A percentile compares a stretch with the other conserved stretches of the same genome.
Evolutionary conservation across 2,329 filamentous ascomycete genomes (phyloP).

Genomic region (Thermomyces lanuginosus): DNA sequence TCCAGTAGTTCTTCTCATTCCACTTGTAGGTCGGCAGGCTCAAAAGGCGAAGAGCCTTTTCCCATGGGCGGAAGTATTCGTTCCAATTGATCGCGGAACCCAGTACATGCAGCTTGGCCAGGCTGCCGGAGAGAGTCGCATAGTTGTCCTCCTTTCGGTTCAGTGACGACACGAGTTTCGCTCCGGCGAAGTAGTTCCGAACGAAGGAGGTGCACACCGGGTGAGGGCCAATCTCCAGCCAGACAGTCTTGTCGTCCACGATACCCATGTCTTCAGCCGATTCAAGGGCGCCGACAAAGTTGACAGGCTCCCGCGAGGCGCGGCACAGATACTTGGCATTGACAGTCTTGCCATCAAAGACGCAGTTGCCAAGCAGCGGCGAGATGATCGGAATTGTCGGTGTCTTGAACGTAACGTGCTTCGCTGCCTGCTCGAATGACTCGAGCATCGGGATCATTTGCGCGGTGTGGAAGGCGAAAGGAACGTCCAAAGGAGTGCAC

Average conservation of each 20-base stretch:
- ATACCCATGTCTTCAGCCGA: background rate
- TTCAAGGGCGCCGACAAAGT: slow-evolving; percentile 24
- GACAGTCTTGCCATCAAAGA: slow-evolving; percentile 15
- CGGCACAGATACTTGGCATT: slow-evolving; percentile 46
- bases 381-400: slow-evolving; percentile 30
- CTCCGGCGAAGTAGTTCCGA: background rate
- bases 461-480: slow-evolving; percentile 36
- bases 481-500: slow-evolving; percentile 40
- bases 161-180: background rate
- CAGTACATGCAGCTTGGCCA: background rate
- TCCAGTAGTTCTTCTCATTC: slow-evolving; percentile 57
- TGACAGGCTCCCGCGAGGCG: slow-evolving; percentile 51
- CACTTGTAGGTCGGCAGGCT: slow-evolving; percentile 49
- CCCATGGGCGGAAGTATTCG: slow-evolving; percentile 47
- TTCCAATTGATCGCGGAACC: slow-evolving; percentile 52
- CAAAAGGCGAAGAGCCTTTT: slow-evolving; percentile 7
- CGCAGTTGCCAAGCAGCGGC: slow-evolving; percentile 27
- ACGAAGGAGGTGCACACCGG: slow-evolving; percentile 2
- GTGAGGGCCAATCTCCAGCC: slow-evolving; percentile 3
- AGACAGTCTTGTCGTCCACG: background rate
- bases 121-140: background rate
- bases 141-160: slow-evolving; percentile 2
- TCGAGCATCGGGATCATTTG: slow-evolving; percentile 13
- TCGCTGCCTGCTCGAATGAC: slow-evolving; percentile 21
- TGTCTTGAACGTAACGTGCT: slow-evolving; percentile 21